Conservation (phyloP, 2,329 filamentous ascomycete species). For the Diaporthe eres region DNA sequence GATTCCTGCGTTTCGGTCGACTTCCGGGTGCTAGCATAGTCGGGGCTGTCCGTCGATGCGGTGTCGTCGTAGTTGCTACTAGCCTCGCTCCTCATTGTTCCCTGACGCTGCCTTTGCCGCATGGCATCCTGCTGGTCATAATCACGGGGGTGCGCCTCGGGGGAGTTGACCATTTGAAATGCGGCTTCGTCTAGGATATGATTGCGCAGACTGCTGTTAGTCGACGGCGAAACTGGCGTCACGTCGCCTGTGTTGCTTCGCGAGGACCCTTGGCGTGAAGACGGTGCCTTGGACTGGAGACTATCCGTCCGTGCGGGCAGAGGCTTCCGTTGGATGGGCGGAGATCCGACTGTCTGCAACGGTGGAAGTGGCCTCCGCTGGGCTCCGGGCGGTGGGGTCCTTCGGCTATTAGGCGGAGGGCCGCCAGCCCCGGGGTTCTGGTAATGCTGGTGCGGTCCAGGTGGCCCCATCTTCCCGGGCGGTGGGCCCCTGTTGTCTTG, state of each 20-base stretch:
- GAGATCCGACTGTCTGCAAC: conserved; percentile 48
- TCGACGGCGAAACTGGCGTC: conserved; percentile 54
- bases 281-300: conserved; percentile 34
- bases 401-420: conserved; percentile 29
- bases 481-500: conserved; percentile 37
- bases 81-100: conserved; percentile 53
- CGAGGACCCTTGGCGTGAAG: conserved; percentile 43
- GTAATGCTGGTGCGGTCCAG: conserved; percentile 35
- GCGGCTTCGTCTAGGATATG: conserved; percentile 63
- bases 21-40: conserved; percentile 80
- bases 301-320: conserved; percentile 56
- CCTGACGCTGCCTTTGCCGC: conserved; percentile 51
- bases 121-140: conserved; percentile 41
- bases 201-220: conserved; percentile 55
- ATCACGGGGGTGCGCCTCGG: conserved; percentile 46
- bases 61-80: conserved; percentile 73
- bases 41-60: conserved; percentile 76
- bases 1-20: conserved; percentile 66
- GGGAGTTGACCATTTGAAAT: conserved; percentile 61
- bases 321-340: conserved; percentile 65
- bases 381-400: conserved; percentile 35
- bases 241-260: conserved; percentile 55
- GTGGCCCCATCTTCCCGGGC: conserved; percentile 32
- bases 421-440: conserved; percentile 25
- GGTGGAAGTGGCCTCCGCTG: conserved; percentile 37